Conservation (phyloP, 2,329 filamentous ascomycete genomes). For the Xylaria sp. region DNA sequence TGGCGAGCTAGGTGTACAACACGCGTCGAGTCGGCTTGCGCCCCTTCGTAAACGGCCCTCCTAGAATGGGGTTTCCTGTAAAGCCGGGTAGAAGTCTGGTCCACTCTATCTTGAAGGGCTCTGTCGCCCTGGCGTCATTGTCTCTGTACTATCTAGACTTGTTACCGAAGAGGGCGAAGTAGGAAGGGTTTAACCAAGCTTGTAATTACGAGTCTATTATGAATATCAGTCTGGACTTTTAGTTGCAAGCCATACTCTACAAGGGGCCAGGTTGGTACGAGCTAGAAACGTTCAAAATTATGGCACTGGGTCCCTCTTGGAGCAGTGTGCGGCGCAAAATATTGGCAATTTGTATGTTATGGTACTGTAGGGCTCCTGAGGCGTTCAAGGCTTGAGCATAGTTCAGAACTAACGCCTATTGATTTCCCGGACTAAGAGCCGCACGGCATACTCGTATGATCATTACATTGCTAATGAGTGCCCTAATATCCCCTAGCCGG, state of each 20-base stretch:
- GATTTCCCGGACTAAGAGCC: constrained; percentile 1
- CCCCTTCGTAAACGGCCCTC: constrained; percentile 28
- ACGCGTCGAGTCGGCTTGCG: constrained; percentile 33
- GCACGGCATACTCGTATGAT: constrained; percentile 27
- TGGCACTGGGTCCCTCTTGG: constrained; percentile 32
- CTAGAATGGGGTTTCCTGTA: constrained; percentile 25
- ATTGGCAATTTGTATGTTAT: constrained; percentile 16
- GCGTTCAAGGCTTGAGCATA: constrained; percentile 3
- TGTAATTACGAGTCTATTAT: constrained; percentile 8
- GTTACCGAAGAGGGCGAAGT: constrained; percentile 23
- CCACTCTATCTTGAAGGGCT: constrained; percentile 25
- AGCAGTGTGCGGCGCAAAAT: constrained; percentile 13
- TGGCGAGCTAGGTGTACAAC: constrained; percentile 32
- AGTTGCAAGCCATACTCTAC: constrained; percentile 9
- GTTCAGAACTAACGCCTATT: background rate
- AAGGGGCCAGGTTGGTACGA: constrained; percentile 22
- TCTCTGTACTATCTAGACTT: constrained; percentile 16
- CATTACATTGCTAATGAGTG: background rate
- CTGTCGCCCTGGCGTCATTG: constrained; percentile 21
- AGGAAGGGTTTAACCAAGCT: constrained; percentile 20
- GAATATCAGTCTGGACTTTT: constrained; percentile 12
- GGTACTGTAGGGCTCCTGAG: constrained; percentile 20
- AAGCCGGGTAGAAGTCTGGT: constrained; percentile 22
- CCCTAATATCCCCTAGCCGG: constrained; percentile 8
- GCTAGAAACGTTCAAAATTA: constrained; percentile 26